A percentile compares a stretch with the other conserved stretches of the same genome.
Evolutionary conservation across 148 eudicot genomes (phyloP).

Genomic region (Rhododendron mucronatum): DNA sequence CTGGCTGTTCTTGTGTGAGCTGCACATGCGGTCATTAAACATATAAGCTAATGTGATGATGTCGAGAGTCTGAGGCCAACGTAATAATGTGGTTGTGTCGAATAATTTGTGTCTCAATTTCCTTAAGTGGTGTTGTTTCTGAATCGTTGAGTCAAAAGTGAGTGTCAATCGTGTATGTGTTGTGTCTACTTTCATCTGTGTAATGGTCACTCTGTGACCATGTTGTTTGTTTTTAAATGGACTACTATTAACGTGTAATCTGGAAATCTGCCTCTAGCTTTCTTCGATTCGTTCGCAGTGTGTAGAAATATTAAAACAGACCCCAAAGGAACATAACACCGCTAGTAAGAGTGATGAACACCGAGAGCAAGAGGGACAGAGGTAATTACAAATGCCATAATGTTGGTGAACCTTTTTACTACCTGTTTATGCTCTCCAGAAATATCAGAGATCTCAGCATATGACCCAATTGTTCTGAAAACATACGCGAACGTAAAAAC

Average conservation of each 20-base stretch:
- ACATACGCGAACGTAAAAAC: neutral
- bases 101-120: slow-evolving; percentile 11
- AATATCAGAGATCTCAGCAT: neutral
- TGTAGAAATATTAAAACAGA: neutral
- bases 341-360: neutral
- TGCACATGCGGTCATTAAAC: slow-evolving; percentile 54
- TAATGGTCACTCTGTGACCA: slow-evolving; percentile 19
- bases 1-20: slow-evolving; percentile 45
- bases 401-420: neutral
- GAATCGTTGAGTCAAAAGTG: neutral
- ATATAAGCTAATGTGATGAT: neutral
- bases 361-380: neutral
- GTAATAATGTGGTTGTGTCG: slow-evolving; percentile 10
- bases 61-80: neutral
- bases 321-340: neutral
- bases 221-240: neutral
- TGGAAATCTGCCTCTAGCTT: neutral
- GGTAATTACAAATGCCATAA: neutral
- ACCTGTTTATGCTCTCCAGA: neutral
- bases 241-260: slow-evolving; percentile 5
- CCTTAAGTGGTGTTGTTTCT: neutral
- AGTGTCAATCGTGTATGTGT: slow-evolving; percentile 8
- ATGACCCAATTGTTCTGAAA: neutral
- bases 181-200: neutral
- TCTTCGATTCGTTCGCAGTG: neutral